Evolutionary conservation across 169 alveolate species (phyloP).

Genomic region (Plasmodium billcollinsi): DNA sequence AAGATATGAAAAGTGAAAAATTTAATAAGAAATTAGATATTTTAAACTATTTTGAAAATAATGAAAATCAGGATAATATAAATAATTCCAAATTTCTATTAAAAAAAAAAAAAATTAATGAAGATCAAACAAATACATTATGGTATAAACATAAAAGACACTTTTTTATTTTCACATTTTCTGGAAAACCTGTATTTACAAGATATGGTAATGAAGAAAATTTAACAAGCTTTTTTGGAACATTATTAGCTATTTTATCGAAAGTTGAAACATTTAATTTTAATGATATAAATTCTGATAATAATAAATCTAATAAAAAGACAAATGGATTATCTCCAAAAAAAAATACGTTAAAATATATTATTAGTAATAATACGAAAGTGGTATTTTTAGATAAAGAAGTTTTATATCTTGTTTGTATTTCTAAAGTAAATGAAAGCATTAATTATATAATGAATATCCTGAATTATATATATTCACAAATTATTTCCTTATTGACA

Average conservation of each 20-base stretch:
- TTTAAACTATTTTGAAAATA: slow-evolving; percentile 36
- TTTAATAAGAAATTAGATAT: slow-evolving; percentile 15
- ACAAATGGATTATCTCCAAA: slow-evolving; percentile 17
- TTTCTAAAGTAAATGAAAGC: slow-evolving; percentile 83
- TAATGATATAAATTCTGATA: slow-evolving; percentile 63
- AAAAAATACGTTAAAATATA: slow-evolving; percentile 72
- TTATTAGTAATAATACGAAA: slow-evolving; percentile 79
- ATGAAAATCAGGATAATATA: slow-evolving; percentile 26
- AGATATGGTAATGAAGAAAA: slow-evolving; percentile 88
- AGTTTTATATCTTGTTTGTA: slow-evolving; percentile 85
- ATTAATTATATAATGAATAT: slow-evolving; percentile 77
- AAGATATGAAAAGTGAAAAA: slow-evolving; percentile 28
- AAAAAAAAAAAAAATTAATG: slow-evolving; percentile 52
- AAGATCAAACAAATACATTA: slow-evolving; percentile 78
- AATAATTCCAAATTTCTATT: slow-evolving; percentile 63
- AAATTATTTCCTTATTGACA: slow-evolving; percentile 87
- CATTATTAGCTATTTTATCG: slow-evolving; percentile 88
- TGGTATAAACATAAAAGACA: slow-evolving; percentile 87
- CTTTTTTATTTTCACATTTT: slow-evolving; percentile 87
- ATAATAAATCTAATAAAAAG: slow-evolving; percentile 27
- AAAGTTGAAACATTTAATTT: slow-evolving; percentile 82
- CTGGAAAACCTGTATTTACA: slow-evolving; percentile 89
- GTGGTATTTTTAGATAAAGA: slow-evolving; percentile 86
- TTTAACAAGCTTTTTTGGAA: slow-evolving; percentile 76
- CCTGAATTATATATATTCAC: slow-evolving; percentile 82